Conservation (phyloP, 768 basidiomycete genomes). For the Boletus sensibilis region DNA sequence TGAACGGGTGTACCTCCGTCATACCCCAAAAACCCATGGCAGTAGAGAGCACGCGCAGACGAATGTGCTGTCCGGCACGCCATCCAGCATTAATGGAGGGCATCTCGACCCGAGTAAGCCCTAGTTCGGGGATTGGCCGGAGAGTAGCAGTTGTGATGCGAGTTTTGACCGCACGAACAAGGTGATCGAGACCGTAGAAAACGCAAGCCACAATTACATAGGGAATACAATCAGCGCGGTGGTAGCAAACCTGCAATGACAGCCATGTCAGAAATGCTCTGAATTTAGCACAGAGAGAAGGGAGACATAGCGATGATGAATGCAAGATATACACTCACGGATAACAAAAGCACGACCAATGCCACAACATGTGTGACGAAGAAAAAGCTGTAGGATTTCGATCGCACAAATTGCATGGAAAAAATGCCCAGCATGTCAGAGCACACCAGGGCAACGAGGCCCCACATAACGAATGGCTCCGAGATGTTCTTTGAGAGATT, state of each 20-base stretch:
- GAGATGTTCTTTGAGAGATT: constrained; percentile 38
- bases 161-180: constrained; percentile 65
- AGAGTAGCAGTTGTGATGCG: constrained; percentile 60
- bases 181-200: constrained; percentile 58
- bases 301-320: background rate
- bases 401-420: constrained; percentile 56
- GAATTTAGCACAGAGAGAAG: background rate
- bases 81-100: constrained; percentile 67
- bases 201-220: constrained; percentile 51
- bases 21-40: constrained; percentile 56
- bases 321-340: constrained; percentile 41
- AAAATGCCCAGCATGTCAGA: constrained; percentile 59
- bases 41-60: constrained; percentile 60
- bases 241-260: constrained; percentile 43
- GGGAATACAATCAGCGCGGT: constrained; percentile 49
- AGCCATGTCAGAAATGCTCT: background rate
- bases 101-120: constrained; percentile 63
- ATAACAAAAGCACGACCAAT: constrained; percentile 53
- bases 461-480: constrained; percentile 42
- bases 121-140: constrained; percentile 59
- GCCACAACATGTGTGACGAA: constrained; percentile 57
- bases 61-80: constrained; percentile 82
- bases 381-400: constrained; percentile 65
- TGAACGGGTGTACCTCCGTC: constrained; percentile 76
- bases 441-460: constrained; percentile 50